Percentiles rank a stretch among this genome's conserved stretches.
These are phyloP conservation scores for Setaria italica DNA, from an alignment of 202 grass and related monocot genomes.

Conservation along the genomic window DNA sequence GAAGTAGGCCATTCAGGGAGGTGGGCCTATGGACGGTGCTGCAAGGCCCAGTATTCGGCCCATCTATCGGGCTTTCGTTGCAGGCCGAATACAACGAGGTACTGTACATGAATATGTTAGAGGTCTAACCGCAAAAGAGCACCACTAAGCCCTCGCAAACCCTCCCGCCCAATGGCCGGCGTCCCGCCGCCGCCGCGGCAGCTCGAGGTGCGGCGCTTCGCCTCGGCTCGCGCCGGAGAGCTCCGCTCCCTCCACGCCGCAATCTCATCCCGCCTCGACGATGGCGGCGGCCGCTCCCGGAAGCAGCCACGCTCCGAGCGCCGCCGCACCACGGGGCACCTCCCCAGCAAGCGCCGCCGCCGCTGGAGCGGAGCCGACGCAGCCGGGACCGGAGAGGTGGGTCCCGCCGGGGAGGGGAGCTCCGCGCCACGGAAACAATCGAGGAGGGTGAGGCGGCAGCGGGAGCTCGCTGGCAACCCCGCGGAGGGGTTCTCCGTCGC, in stretches of 20 bases:
- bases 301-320: constrained; percentile 60
- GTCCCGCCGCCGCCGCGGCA: constrained; percentile 58
- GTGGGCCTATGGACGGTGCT: too few species aligned
- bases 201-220: constrained; percentile 72
- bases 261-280: constrained; percentile 56
- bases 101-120: too few species aligned
- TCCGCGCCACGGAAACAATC: constrained; percentile 14
- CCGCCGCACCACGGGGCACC: constrained; percentile 81
- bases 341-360: constrained; percentile 58
- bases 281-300: constrained; percentile 30
- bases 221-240: constrained; percentile 60
- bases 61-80: too few species aligned
- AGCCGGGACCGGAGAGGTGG: not conserved
- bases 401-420: not conserved
- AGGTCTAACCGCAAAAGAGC: not conserved
- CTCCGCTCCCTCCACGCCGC: constrained; percentile 61
- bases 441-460: constrained; percentile 68
- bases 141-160: constrained; percentile 33
- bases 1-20: not conserved
- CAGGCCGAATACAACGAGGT: too few species aligned
- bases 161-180: constrained; percentile 40
- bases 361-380: not conserved
- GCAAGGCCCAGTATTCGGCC: too few species aligned
- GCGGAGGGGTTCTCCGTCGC: constrained; percentile 65
- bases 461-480: constrained; percentile 66